Conservation (phyloP, 352 stramenopile species). For the Plasmopara halstedii region DNA sequence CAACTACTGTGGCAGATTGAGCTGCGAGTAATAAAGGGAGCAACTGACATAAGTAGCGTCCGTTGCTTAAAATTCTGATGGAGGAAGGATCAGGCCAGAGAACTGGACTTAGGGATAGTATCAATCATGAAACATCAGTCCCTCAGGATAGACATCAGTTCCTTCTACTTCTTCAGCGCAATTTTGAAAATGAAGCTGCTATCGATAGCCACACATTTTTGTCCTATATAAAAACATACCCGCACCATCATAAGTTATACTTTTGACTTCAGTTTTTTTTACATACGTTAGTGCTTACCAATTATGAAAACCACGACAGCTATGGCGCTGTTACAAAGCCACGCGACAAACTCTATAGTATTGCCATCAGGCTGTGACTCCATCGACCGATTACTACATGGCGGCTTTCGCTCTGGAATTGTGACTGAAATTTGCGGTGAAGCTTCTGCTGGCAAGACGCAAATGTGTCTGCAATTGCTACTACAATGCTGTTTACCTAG, state of each 20-base stretch:
- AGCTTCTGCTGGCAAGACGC: conserved; percentile 71
- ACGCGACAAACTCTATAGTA: conserved; percentile 17
- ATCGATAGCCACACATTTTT: conserved; percentile 13
- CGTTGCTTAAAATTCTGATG: neutral
- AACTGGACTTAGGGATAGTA: conserved; percentile 75
- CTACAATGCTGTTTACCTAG: conserved; percentile 52
- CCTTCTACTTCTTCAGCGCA: no score
- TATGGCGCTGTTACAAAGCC: conserved; percentile 34
- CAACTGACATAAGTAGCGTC: conserved; percentile 4
- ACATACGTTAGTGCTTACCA: no score
- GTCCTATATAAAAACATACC: no score
- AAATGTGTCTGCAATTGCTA: conserved; percentile 69
- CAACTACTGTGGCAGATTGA: conserved; percentile 86
- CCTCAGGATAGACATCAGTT: conserved; percentile 83
- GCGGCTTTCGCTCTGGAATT: conserved; percentile 59
- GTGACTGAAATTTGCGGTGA: conserved; percentile 72
- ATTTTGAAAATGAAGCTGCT: neutral
- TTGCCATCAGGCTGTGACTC: conserved; percentile 48
- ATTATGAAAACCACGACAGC: conserved; percentile 15
- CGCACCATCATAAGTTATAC: no score
- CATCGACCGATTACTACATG: conserved; percentile 47
- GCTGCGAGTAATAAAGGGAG: conserved; percentile 33
- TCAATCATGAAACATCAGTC: conserved; percentile 73
- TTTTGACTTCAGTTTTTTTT: no score
- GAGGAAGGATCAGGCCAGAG: conserved; percentile 76